phyloP scores from a whole-genome alignment of 345 rosid species.

The Geranium rotundifolium region DNA sequence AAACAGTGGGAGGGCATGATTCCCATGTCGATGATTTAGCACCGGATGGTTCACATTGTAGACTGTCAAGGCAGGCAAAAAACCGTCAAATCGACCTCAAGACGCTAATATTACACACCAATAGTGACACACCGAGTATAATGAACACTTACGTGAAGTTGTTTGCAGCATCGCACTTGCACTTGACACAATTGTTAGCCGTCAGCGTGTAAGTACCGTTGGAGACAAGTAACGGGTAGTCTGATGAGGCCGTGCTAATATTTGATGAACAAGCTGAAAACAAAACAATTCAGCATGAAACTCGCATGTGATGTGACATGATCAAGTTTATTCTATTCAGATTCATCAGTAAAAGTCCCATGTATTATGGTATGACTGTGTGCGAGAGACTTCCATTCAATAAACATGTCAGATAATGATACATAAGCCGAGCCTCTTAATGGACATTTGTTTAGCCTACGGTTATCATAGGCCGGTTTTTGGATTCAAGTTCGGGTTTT shows the following conservation, averaged over 20 bases:
- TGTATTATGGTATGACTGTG: too few species aligned
- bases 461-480: too few species aligned
- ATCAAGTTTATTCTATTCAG: not conserved
- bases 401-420: too few species aligned
- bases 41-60: constrained; percentile 51
- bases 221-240: constrained; percentile 34
- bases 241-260: constrained; percentile 32
- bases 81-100: not conserved
- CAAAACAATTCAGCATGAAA: not conserved
- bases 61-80: constrained; percentile 28
- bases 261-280: constrained; percentile 61
- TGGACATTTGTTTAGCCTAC: too few species aligned
- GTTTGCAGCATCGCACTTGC: constrained; percentile 43
- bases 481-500: too few species aligned
- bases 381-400: too few species aligned
- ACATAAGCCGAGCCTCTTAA: too few species aligned
- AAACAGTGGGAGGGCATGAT: constrained; percentile 45
- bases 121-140: too few species aligned
- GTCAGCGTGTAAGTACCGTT: constrained; percentile 45
- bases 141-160: constrained; percentile 54
- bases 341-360: too few species aligned
- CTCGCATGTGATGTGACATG: not conserved
- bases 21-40: constrained; percentile 18
- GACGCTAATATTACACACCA: not conserved
- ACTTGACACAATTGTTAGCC: constrained; percentile 53